These are phyloP conservation scores for Apiotrichum brassicae DNA, from an alignment of 1,284 basidiomycete genomes.

Conservation along the genomic window DNA sequence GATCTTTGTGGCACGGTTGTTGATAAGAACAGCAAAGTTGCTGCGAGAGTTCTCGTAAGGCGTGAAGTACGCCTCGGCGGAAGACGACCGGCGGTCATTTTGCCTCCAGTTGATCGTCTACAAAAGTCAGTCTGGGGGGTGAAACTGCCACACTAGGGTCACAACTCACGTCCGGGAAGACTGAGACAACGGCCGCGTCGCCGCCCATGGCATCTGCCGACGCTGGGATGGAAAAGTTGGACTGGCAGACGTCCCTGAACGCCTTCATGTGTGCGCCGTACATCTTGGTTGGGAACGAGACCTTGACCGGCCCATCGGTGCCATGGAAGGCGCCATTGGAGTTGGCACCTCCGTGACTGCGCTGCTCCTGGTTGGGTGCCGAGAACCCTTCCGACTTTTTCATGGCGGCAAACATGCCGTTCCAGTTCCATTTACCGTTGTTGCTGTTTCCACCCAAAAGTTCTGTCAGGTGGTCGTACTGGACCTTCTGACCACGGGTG, in stretches of 20 bases:
- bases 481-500: conserved; percentile 55
- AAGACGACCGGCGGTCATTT: conserved; percentile 45
- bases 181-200: conserved; percentile 54
- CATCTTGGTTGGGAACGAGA: conserved; percentile 49
- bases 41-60: conserved; percentile 47
- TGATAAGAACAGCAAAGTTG: conserved; percentile 58
- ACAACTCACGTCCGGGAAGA: conserved; percentile 28
- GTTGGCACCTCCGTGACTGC: conserved; percentile 43
- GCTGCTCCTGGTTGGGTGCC: conserved; percentile 53
- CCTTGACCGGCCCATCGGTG: conserved; percentile 54
- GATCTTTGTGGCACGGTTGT: conserved; percentile 57
- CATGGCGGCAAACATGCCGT: conserved; percentile 52
- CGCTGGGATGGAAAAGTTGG: conserved; percentile 19
- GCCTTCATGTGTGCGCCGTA: conserved; percentile 55
- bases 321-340: conserved; percentile 51
- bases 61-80: conserved; percentile 49
- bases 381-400: conserved; percentile 57
- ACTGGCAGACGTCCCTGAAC: conserved; percentile 52
- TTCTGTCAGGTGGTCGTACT: conserved; percentile 56
- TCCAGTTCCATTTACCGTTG: conserved; percentile 56
- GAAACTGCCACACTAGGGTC: too few relatives aligned
- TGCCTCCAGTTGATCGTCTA: conserved; percentile 44
- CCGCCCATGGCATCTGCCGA: conserved; percentile 56
- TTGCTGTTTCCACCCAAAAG: conserved; percentile 43
- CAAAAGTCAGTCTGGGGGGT: too few relatives aligned